These are phyloP conservation scores for Zygosaccharomyces bisporus DNA, from an alignment of 805 yeast species.

Conservation along the genomic window DNA sequence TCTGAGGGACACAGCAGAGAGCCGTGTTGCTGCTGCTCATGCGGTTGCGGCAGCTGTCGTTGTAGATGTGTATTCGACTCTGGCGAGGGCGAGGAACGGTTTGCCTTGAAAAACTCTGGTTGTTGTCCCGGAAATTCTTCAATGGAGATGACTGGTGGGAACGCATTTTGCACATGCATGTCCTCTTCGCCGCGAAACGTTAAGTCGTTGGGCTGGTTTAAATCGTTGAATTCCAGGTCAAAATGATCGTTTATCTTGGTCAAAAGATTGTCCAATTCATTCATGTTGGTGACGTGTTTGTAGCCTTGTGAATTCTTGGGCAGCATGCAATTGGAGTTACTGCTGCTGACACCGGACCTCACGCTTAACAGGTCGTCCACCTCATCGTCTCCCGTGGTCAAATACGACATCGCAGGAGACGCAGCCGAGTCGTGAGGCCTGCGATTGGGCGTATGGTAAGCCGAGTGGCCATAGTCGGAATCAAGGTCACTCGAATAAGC, in stretches of 20 bases:
- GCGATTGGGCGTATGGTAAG: slow-evolving; percentile 21
- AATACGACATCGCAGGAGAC: slow-evolving; percentile 29
- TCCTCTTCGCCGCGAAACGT: slow-evolving; percentile 3
- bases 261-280: slow-evolving; percentile 24
- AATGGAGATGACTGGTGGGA: slow-evolving; percentile 27
- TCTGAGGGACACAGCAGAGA: slow-evolving; percentile 13
- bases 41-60: slow-evolving; percentile 9
- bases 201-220: slow-evolving; percentile 5
- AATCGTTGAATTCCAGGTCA: slow-evolving; percentile 10
- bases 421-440: slow-evolving; percentile 23
- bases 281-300: slow-evolving; percentile 24
- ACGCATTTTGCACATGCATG: slow-evolving; percentile 5
- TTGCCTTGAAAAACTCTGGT: neutral
- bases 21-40: slow-evolving; percentile 8
- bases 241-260: slow-evolving; percentile 9
- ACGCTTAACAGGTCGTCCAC: slow-evolving; percentile 32
- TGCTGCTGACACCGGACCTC: slow-evolving; percentile 24
- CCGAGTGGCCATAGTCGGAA: slow-evolving; percentile 11
- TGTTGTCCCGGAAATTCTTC: slow-evolving; percentile 25
- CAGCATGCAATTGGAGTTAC: slow-evolving; percentile 21
- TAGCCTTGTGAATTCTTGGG: slow-evolving; percentile 29
- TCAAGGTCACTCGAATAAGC: slow-evolving; percentile 14
- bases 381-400: slow-evolving; percentile 28
- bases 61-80: slow-evolving; percentile 8
- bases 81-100: slow-evolving; percentile 9